Evolutionary conservation across 768 basidiomycete species (phyloP).

Genomic region (Lepiota brunneoincarnata): DNA sequence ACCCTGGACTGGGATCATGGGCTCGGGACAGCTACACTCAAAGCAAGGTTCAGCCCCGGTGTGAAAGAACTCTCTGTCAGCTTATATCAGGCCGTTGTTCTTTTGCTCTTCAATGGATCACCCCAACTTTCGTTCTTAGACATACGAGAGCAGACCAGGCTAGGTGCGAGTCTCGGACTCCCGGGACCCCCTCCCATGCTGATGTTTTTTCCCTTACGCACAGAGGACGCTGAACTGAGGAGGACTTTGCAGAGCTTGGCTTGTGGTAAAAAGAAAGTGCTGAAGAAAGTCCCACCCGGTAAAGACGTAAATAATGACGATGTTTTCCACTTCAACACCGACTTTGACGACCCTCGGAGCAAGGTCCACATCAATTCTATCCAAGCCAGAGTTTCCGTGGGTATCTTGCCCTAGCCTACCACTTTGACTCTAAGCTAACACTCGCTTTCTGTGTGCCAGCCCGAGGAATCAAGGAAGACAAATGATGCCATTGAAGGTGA

Average conservation of each 20-base stretch:
- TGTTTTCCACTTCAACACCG: slow-evolving; percentile 76
- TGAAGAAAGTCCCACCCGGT: slow-evolving; percentile 76
- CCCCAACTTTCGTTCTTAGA: slow-evolving; percentile 60
- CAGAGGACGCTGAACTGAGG: slow-evolving; percentile 73
- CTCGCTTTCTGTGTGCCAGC: slow-evolving; percentile 36
- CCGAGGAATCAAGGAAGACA: slow-evolving; percentile 82
- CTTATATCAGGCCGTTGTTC: slow-evolving; percentile 84
- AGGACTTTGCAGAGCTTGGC: slow-evolving; percentile 91
- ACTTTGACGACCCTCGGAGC: slow-evolving; percentile 74
- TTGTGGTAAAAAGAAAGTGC: slow-evolving; percentile 84
- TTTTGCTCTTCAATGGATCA: slow-evolving; percentile 82
- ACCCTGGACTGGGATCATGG: slow-evolving; percentile 85
- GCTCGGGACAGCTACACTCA: slow-evolving; percentile 79
- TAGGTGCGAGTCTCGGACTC: slow-evolving; percentile 53
- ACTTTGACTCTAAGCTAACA: not conserved
- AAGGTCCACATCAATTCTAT: slow-evolving; percentile 95
- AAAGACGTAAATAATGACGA: slow-evolving; percentile 77
- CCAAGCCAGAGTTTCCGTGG: slow-evolving; percentile 87
- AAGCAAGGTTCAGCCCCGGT: slow-evolving; percentile 61
- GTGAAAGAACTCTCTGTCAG: slow-evolving; percentile 88
- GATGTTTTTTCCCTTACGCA: slow-evolving; percentile 14
- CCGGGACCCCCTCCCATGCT: too few species aligned
- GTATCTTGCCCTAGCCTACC: slow-evolving; percentile 21
- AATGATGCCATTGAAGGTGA: slow-evolving; percentile 85
- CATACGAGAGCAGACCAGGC: slow-evolving; percentile 62